Percentiles rank a stretch among this genome's conserved stretches.
Evolutionary conservation across 257 asterid genomes (phyloP).

Genomic region (Prunella vulgaris): DNA sequence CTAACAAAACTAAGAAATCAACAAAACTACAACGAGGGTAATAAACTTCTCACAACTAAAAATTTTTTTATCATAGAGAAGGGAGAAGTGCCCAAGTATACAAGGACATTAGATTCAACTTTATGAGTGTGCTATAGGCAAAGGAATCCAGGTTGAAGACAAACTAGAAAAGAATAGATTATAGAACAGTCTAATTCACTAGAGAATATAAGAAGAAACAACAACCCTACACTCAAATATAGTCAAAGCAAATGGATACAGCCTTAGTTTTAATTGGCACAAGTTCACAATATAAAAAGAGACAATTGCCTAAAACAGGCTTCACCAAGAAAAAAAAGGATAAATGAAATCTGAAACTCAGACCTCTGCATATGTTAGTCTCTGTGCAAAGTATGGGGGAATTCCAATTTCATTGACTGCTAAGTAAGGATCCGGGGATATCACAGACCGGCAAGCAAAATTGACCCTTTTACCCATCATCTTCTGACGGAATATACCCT

Average conservation of each 20-base stretch:
- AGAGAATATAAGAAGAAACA: background rate
- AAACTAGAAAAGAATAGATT: background rate
- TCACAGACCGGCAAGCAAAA: slow-evolving; percentile 94
- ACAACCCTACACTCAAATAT: background rate
- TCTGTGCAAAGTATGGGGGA: slow-evolving; percentile 91
- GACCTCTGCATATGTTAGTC: slow-evolving; percentile 95
- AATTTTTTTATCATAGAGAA: background rate
- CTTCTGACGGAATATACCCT: slow-evolving; percentile 94
- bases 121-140: background rate
- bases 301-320: background rate
- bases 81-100: background rate
- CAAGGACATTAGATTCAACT: background rate
- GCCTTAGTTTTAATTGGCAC: background rate
- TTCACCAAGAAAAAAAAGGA: background rate
- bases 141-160: background rate
- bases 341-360: slow-evolving; percentile 3
- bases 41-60: background rate
- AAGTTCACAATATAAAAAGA: background rate
- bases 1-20: background rate
- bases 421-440: slow-evolving; percentile 94
- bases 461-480: slow-evolving; percentile 99
- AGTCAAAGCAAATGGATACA: background rate
- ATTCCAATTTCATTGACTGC: slow-evolving; percentile 95
- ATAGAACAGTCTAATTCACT: background rate
- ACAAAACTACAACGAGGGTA: background rate